phyloP scores from a whole-genome alignment of 495 filamentous ascomycete species.

The Pyrenopolyporus hunteri region DNA sequence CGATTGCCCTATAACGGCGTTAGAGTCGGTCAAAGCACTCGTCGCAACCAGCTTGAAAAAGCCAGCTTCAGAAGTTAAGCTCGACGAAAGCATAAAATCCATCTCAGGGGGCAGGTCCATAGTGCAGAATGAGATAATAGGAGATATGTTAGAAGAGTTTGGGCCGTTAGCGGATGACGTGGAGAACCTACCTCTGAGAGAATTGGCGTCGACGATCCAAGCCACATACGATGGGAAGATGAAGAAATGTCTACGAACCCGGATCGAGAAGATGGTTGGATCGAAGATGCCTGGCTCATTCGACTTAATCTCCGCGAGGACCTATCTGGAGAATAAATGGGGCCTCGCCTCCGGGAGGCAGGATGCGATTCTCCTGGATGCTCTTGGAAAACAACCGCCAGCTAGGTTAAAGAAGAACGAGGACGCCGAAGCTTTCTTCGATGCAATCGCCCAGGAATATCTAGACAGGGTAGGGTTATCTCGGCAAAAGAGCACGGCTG shows the following conservation, averaged over 20 bases:
- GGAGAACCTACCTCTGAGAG: constrained; percentile 86
- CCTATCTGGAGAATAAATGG: constrained; percentile 83
- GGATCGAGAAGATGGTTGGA: constrained; percentile 81
- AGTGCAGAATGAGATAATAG: constrained; percentile 83
- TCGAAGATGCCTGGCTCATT: constrained; percentile 94
- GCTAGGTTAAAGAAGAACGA: constrained; percentile 75
- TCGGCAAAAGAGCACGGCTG: constrained; percentile 67
- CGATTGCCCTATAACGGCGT: constrained; percentile 76
- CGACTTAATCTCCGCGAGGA: constrained; percentile 81
- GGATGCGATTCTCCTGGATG: constrained; percentile 78
- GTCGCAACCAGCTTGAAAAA: constrained; percentile 91
- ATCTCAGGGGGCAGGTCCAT: constrained; percentile 72
- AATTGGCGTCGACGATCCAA: constrained; percentile 85
- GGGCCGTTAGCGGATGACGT: constrained; percentile 88
- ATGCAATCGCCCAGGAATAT: constrained; percentile 76
- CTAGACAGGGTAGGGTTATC: constrained; percentile 70
- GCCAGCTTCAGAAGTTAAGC: constrained; percentile 73
- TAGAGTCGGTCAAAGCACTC: constrained; percentile 76
- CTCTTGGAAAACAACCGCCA: constrained; percentile 80
- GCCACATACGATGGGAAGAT: constrained; percentile 87
- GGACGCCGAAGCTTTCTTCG: constrained; percentile 81
- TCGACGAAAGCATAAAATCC: constrained; percentile 84
- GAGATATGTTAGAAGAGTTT: constrained; percentile 88
- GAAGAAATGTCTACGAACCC: constrained; percentile 83
- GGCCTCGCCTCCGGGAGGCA: constrained; percentile 80